Evolutionary conservation across 352 stramenopile species (phyloP).

Genomic region (Thalassiosira gravida): DNA sequence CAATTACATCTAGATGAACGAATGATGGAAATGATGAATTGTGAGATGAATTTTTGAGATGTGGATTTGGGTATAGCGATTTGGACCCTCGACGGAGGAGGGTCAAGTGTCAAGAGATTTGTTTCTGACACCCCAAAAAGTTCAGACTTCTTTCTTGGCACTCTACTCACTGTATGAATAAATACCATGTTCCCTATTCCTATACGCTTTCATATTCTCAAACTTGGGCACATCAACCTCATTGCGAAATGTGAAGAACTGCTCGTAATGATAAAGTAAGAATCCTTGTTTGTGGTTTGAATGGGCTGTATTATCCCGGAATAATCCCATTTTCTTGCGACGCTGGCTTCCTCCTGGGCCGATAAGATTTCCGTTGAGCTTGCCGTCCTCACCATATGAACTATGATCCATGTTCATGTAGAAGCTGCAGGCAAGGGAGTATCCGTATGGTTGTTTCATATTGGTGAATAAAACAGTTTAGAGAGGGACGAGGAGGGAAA

Average conservation of each 20-base stretch:
- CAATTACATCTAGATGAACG: not conserved
- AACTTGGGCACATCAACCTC: slow-evolving; percentile 43
- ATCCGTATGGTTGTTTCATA: too few species aligned
- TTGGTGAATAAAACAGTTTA: too few species aligned
- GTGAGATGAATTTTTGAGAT: too few species aligned
- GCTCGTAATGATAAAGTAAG: slow-evolving; percentile 42
- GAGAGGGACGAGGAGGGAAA: too few species aligned
- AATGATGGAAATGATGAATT: too few species aligned
- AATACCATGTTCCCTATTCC: slow-evolving; percentile 55
- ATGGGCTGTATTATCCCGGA: slow-evolving; percentile 31
- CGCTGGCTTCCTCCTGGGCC: slow-evolving; percentile 2
- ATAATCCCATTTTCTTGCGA: slow-evolving; percentile 21
- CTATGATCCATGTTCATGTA: slow-evolving; percentile 9
- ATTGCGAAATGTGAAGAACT: slow-evolving; percentile 50
- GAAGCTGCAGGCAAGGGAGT: too few species aligned
- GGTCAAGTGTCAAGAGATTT: too few species aligned
- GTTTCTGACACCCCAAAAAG: too few species aligned
- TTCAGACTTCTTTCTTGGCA: too few species aligned
- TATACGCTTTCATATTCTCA: slow-evolving; percentile 47
- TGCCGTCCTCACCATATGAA: slow-evolving; percentile 25
- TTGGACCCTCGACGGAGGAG: too few species aligned
- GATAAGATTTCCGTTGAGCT: not conserved
- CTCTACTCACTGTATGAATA: slow-evolving; percentile 37
- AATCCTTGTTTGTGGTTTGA: slow-evolving; percentile 49
- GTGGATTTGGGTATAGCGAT: too few species aligned